A percentile compares a stretch with the other conserved stretches of the same genome.
Evolutionary conservation across 1,139 yeast species (phyloP).

Genomic region (Nadsonia starkeyi-henricii): DNA sequence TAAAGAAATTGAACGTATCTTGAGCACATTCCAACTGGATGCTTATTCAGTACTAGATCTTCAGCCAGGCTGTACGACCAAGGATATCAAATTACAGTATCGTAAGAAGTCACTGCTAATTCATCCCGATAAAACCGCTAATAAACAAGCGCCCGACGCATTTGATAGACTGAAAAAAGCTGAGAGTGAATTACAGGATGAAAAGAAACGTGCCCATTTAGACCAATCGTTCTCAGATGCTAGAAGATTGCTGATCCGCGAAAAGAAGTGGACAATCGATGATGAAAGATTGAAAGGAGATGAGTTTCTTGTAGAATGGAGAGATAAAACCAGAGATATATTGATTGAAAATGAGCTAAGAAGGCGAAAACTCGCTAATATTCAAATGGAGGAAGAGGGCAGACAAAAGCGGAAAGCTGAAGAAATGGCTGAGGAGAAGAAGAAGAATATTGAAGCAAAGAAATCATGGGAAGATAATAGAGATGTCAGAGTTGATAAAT

Average conservation of each 20-base stretch:
- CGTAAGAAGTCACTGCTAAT: slow-evolving; percentile 48
- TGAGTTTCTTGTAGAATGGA: slow-evolving; percentile 30
- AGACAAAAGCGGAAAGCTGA: slow-evolving; percentile 26
- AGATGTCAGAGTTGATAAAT: slow-evolving; percentile 43
- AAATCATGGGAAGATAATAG: slow-evolving; percentile 50
- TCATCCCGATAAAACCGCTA: slow-evolving; percentile 54
- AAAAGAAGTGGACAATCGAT: slow-evolving; percentile 29
- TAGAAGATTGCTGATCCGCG: slow-evolving; percentile 28
- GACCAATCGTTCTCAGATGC: slow-evolving; percentile 33
- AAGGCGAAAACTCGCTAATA: slow-evolving; percentile 25
- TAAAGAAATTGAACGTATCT: slow-evolving; percentile 41
- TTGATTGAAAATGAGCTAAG: slow-evolving; percentile 32
- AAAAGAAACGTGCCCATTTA: slow-evolving; percentile 21
- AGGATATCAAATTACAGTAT: slow-evolving; percentile 33
- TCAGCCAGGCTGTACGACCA: slow-evolving; percentile 32
- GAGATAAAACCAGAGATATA: slow-evolving; percentile 28
- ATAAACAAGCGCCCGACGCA: slow-evolving; percentile 45
- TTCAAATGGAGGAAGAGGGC: slow-evolving; percentile 30
- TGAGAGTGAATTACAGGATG: slow-evolving; percentile 23
- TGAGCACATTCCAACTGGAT: slow-evolving; percentile 35
- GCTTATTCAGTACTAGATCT: slow-evolving; percentile 43
- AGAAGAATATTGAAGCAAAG: slow-evolving; percentile 29
- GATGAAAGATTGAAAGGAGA: slow-evolving; percentile 27
- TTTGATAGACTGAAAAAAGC: slow-evolving; percentile 37
- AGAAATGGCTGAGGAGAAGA: slow-evolving; percentile 28